A percentile compares a stretch with the other conserved stretches of the same genome.
Evolutionary conservation across 805 yeast species (phyloP).

Genomic region (Cyberlindnera amylophila): DNA sequence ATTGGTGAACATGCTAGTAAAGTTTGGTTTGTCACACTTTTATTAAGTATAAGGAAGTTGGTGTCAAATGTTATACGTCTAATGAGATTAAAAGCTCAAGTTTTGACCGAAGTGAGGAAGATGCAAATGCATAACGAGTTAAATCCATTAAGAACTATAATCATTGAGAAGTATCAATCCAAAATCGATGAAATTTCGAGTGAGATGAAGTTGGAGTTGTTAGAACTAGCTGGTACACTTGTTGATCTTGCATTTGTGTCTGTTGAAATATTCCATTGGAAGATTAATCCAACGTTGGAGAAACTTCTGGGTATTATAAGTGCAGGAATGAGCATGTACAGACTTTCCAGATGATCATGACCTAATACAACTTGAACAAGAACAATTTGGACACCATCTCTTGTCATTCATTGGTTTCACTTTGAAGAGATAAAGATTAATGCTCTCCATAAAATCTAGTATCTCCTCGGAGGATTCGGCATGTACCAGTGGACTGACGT

Average conservation of each 20-base stretch:
- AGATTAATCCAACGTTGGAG: slow-evolving; percentile 15
- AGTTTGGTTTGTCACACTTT: slow-evolving; percentile 21
- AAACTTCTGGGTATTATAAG: slow-evolving; percentile 14
- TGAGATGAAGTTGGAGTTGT: slow-evolving; percentile 7
- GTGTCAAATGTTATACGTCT: slow-evolving; percentile 7
- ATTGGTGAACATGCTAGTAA: slow-evolving; percentile 12
- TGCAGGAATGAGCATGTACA: slow-evolving; percentile 17
- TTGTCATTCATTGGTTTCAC: too few relatives aligned
- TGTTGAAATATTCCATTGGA: slow-evolving; percentile 18
- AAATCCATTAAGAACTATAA: slow-evolving; percentile 9
- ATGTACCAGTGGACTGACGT: too few relatives aligned
- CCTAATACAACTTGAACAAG: too few relatives aligned
- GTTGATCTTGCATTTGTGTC: slow-evolving; percentile 20
- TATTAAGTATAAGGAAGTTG: slow-evolving; percentile 11
- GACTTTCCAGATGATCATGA: slow-evolving; percentile 19
- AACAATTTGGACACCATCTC: too few relatives aligned
- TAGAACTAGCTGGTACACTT: slow-evolving; percentile 19
- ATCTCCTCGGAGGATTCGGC: too few relatives aligned
- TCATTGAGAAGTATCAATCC: slow-evolving; percentile 13
- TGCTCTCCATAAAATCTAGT: too few relatives aligned
- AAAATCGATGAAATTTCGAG: slow-evolving; percentile 13
- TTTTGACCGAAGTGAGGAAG: slow-evolving; percentile 10
- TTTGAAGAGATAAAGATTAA: too few relatives aligned
- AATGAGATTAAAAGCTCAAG: slow-evolving; percentile 6
- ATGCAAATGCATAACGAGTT: slow-evolving; percentile 1